Evolutionary conservation across 192 early-diverging fungal species (phyloP).

Genomic region (Diversispora eburnea): DNA sequence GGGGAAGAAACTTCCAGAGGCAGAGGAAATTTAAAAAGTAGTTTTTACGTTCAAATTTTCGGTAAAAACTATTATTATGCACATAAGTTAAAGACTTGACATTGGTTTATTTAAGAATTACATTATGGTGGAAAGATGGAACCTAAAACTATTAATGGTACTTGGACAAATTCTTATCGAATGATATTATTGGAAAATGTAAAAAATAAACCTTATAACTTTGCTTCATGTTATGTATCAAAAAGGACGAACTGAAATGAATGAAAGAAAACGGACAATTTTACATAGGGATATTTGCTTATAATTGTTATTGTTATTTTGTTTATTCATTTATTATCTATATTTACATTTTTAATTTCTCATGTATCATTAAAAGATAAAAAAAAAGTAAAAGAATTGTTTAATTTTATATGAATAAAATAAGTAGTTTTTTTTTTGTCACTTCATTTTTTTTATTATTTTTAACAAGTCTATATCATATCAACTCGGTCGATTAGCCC

Average conservation of each 20-base stretch:
- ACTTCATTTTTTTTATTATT: no score
- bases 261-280: no score
- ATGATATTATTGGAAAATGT: background rate
- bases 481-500: no score
- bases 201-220: background rate
- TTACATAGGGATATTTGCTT: no score
- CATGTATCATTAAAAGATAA: no score
- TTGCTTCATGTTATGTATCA: background rate
- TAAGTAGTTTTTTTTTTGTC: no score
- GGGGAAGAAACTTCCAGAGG: background rate
- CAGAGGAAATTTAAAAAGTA: background rate
- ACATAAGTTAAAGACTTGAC: background rate
- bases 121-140: background rate
- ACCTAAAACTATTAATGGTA: background rate
- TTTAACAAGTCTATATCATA: no score
- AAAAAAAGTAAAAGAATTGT: no score
- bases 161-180: background rate
- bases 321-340: no score
- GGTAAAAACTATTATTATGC: background rate
- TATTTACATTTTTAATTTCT: no score
- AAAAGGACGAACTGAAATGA: background rate
- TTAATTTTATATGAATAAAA: no score
- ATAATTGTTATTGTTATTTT: no score
- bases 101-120: constrained; percentile 10
- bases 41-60: background rate